These are phyloP conservation scores for Colletotrichum lentis DNA, from an alignment of 2,329 filamentous ascomycete genomes.

Conservation along the genomic window DNA sequence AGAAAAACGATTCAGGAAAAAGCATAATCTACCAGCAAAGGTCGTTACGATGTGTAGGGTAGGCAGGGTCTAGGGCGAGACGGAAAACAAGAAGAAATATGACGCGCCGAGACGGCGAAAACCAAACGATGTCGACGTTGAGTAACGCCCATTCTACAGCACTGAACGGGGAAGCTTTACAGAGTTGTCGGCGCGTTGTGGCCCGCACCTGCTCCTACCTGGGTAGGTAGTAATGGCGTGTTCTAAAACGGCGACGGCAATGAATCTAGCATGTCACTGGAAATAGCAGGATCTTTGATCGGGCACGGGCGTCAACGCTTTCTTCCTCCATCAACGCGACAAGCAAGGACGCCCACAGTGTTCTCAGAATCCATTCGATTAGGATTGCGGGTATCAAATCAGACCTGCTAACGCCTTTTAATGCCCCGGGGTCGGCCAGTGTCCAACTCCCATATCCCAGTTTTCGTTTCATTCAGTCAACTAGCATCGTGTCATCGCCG, in stretches of 20 bases:
- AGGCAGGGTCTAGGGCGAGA: background rate
- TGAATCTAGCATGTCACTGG: background rate
- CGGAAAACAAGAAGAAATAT: background rate
- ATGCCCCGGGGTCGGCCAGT: conserved; percentile 34
- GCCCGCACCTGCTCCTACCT: background rate
- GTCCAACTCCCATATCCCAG: conserved; percentile 31
- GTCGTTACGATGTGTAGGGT: background rate
- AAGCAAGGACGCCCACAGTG: background rate
- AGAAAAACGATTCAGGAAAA: background rate
- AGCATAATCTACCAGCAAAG: background rate
- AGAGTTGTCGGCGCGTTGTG: too few relatives aligned
- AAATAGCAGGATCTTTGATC: background rate
- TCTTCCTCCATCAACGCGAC: background rate
- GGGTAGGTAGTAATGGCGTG: too few relatives aligned
- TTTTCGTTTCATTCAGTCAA: conserved; percentile 56
- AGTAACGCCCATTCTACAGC: background rate
- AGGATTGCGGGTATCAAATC: conserved; percentile 40
- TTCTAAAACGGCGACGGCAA: background rate
- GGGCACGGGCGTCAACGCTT: background rate
- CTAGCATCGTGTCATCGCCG: conserved; percentile 92
- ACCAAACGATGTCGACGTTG: background rate
- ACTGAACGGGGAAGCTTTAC: too few relatives aligned
- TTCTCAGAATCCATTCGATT: conserved; percentile 37
- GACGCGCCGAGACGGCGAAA: background rate
- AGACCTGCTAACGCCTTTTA: conserved; percentile 38